Conservation (phyloP, 306 rosid genomes). For the Begonia masoniana region DNA sequence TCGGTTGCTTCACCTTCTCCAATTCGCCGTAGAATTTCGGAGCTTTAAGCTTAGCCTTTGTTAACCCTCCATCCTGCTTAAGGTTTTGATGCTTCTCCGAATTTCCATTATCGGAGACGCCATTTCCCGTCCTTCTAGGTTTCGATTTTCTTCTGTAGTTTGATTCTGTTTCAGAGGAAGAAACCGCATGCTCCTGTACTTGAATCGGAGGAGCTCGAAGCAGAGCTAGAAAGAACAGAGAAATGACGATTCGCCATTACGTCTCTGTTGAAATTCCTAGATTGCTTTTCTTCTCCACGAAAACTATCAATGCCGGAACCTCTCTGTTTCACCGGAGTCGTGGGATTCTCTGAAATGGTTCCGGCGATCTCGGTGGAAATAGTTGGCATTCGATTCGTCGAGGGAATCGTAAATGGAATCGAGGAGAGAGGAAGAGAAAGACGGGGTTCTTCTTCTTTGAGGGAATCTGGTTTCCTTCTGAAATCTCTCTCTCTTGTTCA, state of each 20-base stretch:
- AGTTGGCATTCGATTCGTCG: conserved; percentile 25
- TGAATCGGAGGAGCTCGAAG: conserved; percentile 47
- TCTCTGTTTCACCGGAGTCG: too few relatives aligned
- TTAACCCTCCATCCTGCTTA: conserved; percentile 23
- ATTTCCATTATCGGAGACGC: conserved; percentile 3
- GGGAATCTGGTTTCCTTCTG: conserved; percentile 16
- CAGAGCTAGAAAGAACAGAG: conserved; percentile 9
- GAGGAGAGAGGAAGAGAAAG: conserved; percentile 58
- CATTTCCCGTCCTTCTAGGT: conserved; percentile 10
- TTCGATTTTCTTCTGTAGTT: conserved; percentile 18
- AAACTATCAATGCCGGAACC: not conserved
- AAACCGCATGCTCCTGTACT: conserved; percentile 50
- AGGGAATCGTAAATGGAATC: conserved; percentile 48
- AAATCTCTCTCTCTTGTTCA: conserved; percentile 24
- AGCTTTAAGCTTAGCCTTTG: conserved; percentile 39
- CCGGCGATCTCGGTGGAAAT: not conserved
- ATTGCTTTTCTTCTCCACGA: conserved; percentile 10
- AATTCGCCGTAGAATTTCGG: conserved; percentile 43
- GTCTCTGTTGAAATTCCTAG: conserved; percentile 32
- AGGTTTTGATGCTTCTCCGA: conserved; percentile 16
- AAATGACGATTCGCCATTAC: conserved; percentile 34
- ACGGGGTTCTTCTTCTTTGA: conserved; percentile 51
- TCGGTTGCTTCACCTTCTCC: conserved; percentile 69
- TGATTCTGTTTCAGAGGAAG: conserved; percentile 54
- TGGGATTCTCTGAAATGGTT: too few relatives aligned